Conservation (phyloP, 192 early-diverging fungal species). For the Backusella liffmaniae region DNA sequence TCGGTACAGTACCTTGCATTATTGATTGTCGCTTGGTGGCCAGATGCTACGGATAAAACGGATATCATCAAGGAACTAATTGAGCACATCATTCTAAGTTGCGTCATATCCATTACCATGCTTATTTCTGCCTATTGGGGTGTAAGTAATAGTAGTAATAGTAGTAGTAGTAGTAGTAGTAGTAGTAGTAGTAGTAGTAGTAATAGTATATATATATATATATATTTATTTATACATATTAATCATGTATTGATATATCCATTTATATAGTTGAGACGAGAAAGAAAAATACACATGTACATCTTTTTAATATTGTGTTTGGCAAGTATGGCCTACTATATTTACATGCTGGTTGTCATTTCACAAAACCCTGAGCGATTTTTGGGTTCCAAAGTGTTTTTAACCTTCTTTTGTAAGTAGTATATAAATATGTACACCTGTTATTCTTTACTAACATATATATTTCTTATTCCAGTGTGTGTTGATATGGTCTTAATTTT, state of each 20-base stretch:
- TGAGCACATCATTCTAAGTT: constrained; percentile 49
- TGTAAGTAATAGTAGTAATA: constrained; percentile 35
- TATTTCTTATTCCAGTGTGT: constrained; percentile 35
- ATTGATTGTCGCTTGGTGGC: constrained; percentile 48
- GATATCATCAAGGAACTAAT: constrained; percentile 24
- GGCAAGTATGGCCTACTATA: constrained; percentile 67
- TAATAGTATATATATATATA: constrained; percentile 2
- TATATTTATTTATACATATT: neutral
- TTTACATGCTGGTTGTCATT: constrained; percentile 64
- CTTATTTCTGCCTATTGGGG: constrained; percentile 53
- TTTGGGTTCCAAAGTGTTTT: constrained; percentile 49
- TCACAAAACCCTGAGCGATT: constrained; percentile 37
- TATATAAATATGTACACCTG: constrained; percentile 31
- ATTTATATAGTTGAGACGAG: constrained; percentile 45
- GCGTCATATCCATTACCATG: constrained; percentile 45
- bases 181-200: constrained; percentile 1
- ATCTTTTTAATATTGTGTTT: constrained; percentile 57
- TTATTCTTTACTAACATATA: neutral
- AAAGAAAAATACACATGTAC: constrained; percentile 55
- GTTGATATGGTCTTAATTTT: constrained; percentile 47
- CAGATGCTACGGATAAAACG: constrained; percentile 15
- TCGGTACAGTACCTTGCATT: constrained; percentile 74
- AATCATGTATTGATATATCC: constrained; percentile 7
- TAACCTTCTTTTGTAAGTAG: constrained; percentile 57
- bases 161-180: constrained; percentile 14